phyloP scores from a whole-genome alignment of 805 yeast species.

The Suhomyces kilbournensis region DNA sequence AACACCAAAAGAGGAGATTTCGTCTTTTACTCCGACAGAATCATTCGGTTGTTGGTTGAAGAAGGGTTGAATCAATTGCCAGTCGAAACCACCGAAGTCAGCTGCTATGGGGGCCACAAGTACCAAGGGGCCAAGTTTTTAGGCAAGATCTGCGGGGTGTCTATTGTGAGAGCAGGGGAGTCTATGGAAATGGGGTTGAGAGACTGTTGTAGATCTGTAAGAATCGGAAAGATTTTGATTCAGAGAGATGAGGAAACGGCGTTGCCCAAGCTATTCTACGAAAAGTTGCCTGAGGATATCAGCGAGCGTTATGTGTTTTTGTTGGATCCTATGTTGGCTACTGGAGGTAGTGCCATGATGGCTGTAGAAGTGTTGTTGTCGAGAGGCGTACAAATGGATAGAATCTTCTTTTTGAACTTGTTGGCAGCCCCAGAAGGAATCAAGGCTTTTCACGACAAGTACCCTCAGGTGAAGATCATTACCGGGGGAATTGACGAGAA shows the following conservation, averaged over 20 bases:
- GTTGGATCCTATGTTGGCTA: constrained; percentile 96
- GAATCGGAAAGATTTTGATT: constrained; percentile 93
- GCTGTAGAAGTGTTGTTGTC: constrained; percentile 87
- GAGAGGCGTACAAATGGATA: constrained; percentile 83
- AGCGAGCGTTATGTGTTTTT: constrained; percentile 83
- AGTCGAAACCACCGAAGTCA: constrained; percentile 62
- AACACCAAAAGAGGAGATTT: constrained; percentile 85
- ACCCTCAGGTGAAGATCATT: constrained; percentile 82
- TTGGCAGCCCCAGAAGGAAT: constrained; percentile 96
- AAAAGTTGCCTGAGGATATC: constrained; percentile 91
- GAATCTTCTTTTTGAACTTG: constrained; percentile 86
- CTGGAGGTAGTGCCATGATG: constrained; percentile 98
- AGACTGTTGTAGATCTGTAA: constrained; percentile 93
- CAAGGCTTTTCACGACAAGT: constrained; percentile 66
- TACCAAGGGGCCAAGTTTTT: constrained; percentile 77
- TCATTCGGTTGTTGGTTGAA: constrained; percentile 89
- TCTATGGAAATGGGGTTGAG: constrained; percentile 98
- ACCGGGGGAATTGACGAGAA: constrained; percentile 92
- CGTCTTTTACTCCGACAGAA: constrained; percentile 92
- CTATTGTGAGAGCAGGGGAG: constrained; percentile 98
- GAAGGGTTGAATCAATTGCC: constrained; percentile 94
- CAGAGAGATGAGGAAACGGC: constrained; percentile 99
- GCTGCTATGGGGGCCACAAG: constrained; percentile 71
- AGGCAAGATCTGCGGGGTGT: constrained; percentile 97
- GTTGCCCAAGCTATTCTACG: constrained; percentile 84